Evolutionary conservation across 2,329 filamentous ascomycete species (phyloP), one percentile per base, ranked within the genome.

Genomic region (Calonectria pteridis): DNA sequence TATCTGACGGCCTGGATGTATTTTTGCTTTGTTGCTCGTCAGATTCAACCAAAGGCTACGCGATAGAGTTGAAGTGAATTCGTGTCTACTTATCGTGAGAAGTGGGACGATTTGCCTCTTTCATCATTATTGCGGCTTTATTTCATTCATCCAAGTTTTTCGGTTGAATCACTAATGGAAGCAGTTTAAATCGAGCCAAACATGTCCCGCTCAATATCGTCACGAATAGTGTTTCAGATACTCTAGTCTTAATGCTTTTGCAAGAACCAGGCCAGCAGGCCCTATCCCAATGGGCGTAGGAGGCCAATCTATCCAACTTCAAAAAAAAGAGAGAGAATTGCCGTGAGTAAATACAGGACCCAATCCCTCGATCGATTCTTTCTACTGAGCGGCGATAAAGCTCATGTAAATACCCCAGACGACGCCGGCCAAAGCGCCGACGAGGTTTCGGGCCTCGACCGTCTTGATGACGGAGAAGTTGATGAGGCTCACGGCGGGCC

Each of bases 351-450:
- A 46, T 23, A n/a, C 18, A 43, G 6, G 18, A 10, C 33, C 9
- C 14, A 40, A 40, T 16, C 11, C 35, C 14, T 40, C 18, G 6
- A 14, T 18, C 16, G 13, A 23, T 20, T 20, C 28, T 28, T n/a
- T 46, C 79, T 73, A 84, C 66, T 77, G 75, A 14, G 83, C 81
- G 23, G 88, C 89, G 76, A 91, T 84, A 79, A 95, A 84, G 81
- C 93, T 95, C 84, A 96, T 86, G 82, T 94, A 96, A 51, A 95
- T 87, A 0, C 93, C 92, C 94, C 94, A 96, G 18, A 87, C 89
- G 29, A 96, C 88, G 6, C 94, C 94, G 23, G 93, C 93, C 65
- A 93, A 83, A 77, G 92, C 91, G n/a, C 92, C 93, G 74, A 95
- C 89, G 40, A 96, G 84, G 65, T 94, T 93, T 46, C 94, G 88